A percentile compares a stretch with the other conserved stretches of the same genome.
Conservation (phyloP, 2,329 filamentous ascomycete species). For the Penicillium sp. region DNA sequence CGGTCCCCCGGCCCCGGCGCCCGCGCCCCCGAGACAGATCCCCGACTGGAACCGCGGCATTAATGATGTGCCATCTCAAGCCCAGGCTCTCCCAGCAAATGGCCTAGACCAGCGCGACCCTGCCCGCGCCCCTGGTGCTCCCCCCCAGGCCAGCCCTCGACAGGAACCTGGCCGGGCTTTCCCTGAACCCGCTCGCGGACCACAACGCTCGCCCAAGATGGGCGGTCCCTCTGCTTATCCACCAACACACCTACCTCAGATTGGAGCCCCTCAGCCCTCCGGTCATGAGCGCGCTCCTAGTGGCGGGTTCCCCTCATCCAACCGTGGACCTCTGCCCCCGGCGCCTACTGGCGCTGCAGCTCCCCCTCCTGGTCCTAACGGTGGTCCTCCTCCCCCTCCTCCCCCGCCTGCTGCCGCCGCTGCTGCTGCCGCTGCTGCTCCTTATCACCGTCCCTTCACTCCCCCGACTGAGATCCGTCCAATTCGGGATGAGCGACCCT, state of each 20-base stretch:
- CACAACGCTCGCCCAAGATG: slow-evolving; percentile 65
- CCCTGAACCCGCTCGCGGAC: slow-evolving; percentile 64
- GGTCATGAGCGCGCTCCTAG: slow-evolving; percentile 45
- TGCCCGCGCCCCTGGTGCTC: slow-evolving; percentile 69
- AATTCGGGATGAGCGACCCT: slow-evolving; percentile 79
- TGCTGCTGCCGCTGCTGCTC: slow-evolving; percentile 56
- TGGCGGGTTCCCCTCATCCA: slow-evolving; percentile 38
- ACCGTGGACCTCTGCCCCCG: slow-evolving; percentile 50
- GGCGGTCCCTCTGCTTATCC: slow-evolving; percentile 58
- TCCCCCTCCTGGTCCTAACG: slow-evolving; percentile 46
- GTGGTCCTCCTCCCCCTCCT: slow-evolving; percentile 59
- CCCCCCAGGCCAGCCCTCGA: slow-evolving; percentile 75
- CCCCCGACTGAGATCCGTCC: slow-evolving; percentile 83
- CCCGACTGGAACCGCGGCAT: slow-evolving; percentile 69
- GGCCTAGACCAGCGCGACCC: slow-evolving; percentile 80
- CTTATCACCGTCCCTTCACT: slow-evolving; percentile 75
- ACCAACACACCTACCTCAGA: slow-evolving; percentile 56
- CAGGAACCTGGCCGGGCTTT: slow-evolving; percentile 73
- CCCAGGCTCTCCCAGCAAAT: slow-evolving; percentile 63
- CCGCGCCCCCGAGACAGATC: slow-evolving; percentile 66
- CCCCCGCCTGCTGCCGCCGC: slow-evolving; percentile 52
- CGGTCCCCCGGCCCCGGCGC: slow-evolving; percentile 57
- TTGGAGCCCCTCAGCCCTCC: slow-evolving; percentile 50
- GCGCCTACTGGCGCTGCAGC: slow-evolving; percentile 56
- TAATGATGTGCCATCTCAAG: slow-evolving; percentile 72